phyloP scores from a whole-genome alignment of 208 protist genomes.

The Acanthamoeba culbertsoni region DNA sequence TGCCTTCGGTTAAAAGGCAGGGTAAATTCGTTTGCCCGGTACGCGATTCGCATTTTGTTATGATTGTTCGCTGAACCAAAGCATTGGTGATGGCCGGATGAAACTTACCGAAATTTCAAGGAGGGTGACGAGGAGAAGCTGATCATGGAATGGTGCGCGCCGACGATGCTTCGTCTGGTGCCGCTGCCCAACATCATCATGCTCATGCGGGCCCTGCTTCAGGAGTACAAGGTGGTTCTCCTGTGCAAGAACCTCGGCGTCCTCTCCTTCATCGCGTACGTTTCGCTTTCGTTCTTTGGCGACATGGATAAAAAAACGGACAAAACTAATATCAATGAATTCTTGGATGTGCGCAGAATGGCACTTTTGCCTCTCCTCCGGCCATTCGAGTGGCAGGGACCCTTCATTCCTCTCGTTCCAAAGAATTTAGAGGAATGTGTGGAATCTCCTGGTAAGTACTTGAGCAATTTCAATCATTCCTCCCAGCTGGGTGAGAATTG shows the following conservation, averaged over 20 bases:
- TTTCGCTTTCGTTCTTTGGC: too few species aligned
- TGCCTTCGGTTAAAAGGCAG: not conserved
- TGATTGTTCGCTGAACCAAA: not conserved
- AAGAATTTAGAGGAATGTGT: constrained; percentile 37
- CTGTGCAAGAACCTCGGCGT: constrained; percentile 47
- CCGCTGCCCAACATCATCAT: constrained; percentile 30
- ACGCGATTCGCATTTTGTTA: not conserved
- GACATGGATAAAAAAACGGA: too few species aligned
- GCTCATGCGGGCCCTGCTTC: not conserved
- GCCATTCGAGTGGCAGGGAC: constrained; percentile 36
- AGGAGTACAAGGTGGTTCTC: constrained; percentile 19
- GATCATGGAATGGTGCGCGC: constrained; percentile 27
- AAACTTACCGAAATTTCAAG: not conserved
- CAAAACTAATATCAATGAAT: too few species aligned
- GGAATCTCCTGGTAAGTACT: constrained; percentile 19
- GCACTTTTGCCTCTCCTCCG: not conserved
- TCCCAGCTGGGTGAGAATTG: too few species aligned
- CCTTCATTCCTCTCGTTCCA: constrained; percentile 14
- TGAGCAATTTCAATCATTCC: too few species aligned
- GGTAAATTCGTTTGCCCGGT: constrained; percentile 3
- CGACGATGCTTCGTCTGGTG: not conserved
- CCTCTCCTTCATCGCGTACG: constrained; percentile 19
- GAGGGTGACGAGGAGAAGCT: constrained; percentile 21
- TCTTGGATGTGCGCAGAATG: not conserved
- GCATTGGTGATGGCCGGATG: not conserved